Percentiles rank a stretch among this genome's conserved stretches.
phyloP scores from a whole-genome alignment of 306 rosid species.

The Medicago ruthenica region DNA sequence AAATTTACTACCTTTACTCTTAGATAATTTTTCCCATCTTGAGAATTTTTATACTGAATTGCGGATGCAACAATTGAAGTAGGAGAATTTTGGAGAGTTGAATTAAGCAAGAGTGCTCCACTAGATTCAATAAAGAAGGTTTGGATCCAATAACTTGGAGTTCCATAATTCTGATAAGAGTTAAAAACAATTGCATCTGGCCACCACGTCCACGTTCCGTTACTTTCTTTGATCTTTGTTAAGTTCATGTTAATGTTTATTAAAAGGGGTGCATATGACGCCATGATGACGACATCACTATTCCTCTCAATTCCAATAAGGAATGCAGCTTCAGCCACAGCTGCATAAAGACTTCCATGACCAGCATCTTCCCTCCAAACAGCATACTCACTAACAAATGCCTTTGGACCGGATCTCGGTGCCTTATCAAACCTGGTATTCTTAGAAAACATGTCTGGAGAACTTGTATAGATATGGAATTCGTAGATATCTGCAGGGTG shows the following conservation, averaged over 20 bases:
- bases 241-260: constrained; percentile 38
- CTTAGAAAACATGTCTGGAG: constrained; percentile 61
- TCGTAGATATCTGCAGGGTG: constrained; percentile 83
- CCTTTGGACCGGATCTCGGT: constrained; percentile 53
- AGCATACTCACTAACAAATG: constrained; percentile 80
- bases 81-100: constrained; percentile 51
- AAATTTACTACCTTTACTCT: constrained; percentile 81
- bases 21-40: constrained; percentile 47
- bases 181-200: constrained; percentile 79
- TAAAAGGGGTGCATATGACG: constrained; percentile 85
- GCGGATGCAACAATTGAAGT: constrained; percentile 57
- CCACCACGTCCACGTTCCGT: constrained; percentile 35
- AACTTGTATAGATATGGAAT: constrained; percentile 67
- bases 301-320: constrained; percentile 82
- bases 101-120: constrained; percentile 67
- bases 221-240: no score
- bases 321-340: constrained; percentile 80
- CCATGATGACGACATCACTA: constrained; percentile 74
- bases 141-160: constrained; percentile 85
- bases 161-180: constrained; percentile 65
- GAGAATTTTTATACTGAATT: constrained; percentile 50
- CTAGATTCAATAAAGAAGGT: constrained; percentile 60
- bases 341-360: constrained; percentile 66
- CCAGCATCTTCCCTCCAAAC: constrained; percentile 63
- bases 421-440: constrained; percentile 52